Evolutionary conservation across 192 early-diverging fungal species (phyloP), one percentile per base, ranked within the genome.

Genomic region (Umbelopsis ramanniana): DNA sequence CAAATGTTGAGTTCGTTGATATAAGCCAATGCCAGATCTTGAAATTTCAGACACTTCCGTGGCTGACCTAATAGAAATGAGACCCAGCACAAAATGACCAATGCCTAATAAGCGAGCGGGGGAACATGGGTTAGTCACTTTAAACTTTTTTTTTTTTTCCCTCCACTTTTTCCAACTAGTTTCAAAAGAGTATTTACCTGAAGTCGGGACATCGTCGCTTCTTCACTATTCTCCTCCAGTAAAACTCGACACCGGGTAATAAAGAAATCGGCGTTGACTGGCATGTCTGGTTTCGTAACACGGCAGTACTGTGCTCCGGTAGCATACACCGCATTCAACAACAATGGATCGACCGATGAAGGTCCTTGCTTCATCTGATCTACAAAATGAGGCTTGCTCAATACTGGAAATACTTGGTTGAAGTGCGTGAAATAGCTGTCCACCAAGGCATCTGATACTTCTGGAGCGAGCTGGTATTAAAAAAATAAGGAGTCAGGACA

Each of bases 21-120:
- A 14, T 38, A 29, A 26, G 46, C 38, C 23, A 67, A n/a, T 9
- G 75, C 52, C 29, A 46, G n/a, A 14, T 67, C 67, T 7, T 69
- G 72, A 14, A 74, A 46, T 6, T 52, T 33, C 19, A 43, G 22
- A 52, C 74, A 76, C 52, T 69, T 73, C 23, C 67, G 53, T 26
- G 69, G 69, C 12, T 76, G 26, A 14, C 72, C 74, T 22, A 29
- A 24, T 4, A 80, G 24, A 45, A 74, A 76, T 29, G 72, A 50
- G 52, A 76, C 76, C 79, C 79, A 80, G 37, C 75, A 73, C 19
- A 80, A 45, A 21, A 80, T 67, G 1, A 74, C 50, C 33, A 80
- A 37, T 29, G 68, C 79, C 77, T 79, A 70, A 24, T 35, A 40
- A 69, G 47, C 33, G 43, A 43, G 11, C 6, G 40, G 40, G 40